These are phyloP conservation scores for Tetracentron sinense DNA, from an alignment of 164 flowering plant species.

Conservation along the genomic window DNA sequence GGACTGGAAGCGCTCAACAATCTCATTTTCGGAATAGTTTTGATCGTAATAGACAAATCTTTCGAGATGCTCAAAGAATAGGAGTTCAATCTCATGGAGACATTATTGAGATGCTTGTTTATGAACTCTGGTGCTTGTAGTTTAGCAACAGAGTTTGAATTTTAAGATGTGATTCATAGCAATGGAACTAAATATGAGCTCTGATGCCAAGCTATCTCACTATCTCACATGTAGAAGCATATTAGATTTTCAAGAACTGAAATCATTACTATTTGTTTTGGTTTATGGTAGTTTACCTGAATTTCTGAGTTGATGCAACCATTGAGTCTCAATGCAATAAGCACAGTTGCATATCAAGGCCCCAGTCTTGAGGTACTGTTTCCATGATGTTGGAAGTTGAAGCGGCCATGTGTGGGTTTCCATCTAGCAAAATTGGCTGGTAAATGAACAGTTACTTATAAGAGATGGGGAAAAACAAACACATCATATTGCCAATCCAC, in stretches of 20 bases:
- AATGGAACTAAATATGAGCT: too few relatives aligned
- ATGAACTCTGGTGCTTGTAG: conserved; percentile 36
- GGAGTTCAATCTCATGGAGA: conserved; percentile 32
- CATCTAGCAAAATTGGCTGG: conserved; percentile 83
- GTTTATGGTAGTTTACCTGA: conserved; percentile 34
- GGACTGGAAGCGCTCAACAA: too few relatives aligned
- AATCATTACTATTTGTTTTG: neutral
- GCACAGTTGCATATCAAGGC: conserved; percentile 53
- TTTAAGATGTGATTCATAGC: too few relatives aligned
- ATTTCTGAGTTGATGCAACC: conserved; percentile 48
- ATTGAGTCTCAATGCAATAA: conserved; percentile 61
- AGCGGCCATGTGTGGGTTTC: conserved; percentile 82
- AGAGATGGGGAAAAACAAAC: too few relatives aligned
- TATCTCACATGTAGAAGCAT: too few relatives aligned
- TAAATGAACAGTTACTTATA: too few relatives aligned
- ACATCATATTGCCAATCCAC: too few relatives aligned
- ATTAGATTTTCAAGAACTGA: too few relatives aligned
- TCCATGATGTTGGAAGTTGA: conserved; percentile 74
- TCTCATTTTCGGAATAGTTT: too few relatives aligned
- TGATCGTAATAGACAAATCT: conserved; percentile 25
- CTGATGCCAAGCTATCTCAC: too few relatives aligned
- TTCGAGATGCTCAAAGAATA: conserved; percentile 27
- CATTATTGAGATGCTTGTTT: conserved; percentile 35
- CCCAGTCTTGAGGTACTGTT: conserved; percentile 66
- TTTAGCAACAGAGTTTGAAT: too few relatives aligned